These are phyloP conservation scores for Pelargonium citronellum DNA, from an alignment of 441 rosid species.

Conservation along the genomic window DNA sequence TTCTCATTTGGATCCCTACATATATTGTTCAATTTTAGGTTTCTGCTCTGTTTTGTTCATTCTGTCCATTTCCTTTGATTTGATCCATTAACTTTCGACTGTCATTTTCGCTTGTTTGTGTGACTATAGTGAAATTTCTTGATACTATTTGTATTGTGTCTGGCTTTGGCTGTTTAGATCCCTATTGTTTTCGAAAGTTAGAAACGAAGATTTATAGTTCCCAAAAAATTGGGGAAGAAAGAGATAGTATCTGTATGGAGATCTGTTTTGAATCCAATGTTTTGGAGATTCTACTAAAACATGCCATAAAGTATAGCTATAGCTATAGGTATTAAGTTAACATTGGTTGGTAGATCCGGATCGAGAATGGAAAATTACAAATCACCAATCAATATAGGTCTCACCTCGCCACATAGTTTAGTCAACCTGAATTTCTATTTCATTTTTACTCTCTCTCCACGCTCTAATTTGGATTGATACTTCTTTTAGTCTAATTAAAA, in stretches of 20 bases:
- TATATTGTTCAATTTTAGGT: too few species aligned
- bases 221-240: background rate
- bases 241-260: background rate
- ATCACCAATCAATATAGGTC: too few species aligned
- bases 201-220: background rate
- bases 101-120: background rate
- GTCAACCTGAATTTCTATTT: background rate
- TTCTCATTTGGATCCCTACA: too few species aligned
- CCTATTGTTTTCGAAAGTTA: background rate
- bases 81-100: background rate
- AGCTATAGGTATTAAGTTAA: background rate
- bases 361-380: background rate
- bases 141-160: background rate
- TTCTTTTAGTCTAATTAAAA: background rate
- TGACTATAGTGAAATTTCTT: background rate
- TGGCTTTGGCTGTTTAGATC: background rate
- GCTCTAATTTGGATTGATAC: background rate
- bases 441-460: background rate
- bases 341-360: background rate
- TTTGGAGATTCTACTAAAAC: background rate
- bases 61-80: background rate
- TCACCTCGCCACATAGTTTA: background rate
- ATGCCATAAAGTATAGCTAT: background rate
- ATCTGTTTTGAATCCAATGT: background rate
- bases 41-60: too few species aligned